Evolutionary conservation across 1,284 basidiomycete genomes (phyloP).

Genomic region (Cryptococcus sp.): DNA sequence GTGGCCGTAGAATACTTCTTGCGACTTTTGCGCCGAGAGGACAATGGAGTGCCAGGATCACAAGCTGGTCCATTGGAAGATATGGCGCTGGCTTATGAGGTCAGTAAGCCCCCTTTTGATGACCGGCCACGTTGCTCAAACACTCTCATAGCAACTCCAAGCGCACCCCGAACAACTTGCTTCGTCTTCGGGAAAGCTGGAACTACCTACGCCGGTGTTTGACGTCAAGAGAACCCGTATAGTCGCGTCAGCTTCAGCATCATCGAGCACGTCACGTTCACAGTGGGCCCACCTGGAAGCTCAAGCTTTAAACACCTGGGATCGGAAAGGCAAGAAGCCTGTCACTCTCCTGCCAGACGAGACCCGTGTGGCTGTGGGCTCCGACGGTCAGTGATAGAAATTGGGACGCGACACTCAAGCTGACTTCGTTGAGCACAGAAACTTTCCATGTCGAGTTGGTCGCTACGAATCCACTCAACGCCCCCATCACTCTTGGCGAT

Average conservation of each 20-base stretch:
- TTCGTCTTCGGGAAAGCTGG: constrained; percentile 28
- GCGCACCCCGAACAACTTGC: constrained; percentile 38
- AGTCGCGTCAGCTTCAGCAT: constrained; percentile 22
- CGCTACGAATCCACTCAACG: constrained; percentile 55
- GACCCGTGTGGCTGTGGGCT: constrained; percentile 28
- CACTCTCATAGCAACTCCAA: constrained; percentile 35
- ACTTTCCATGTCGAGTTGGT: constrained; percentile 51
- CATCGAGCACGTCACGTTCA: constrained; percentile 12
- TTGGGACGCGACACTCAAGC: not conserved
- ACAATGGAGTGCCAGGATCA: constrained; percentile 37
- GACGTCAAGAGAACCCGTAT: constrained; percentile 38
- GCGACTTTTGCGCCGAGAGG: constrained; percentile 45
- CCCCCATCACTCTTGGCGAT: constrained; percentile 37
- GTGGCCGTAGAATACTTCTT: constrained; percentile 56
- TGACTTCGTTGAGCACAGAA: constrained; percentile 28
- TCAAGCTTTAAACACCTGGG: constrained; percentile 37
- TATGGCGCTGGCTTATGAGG: constrained; percentile 56
- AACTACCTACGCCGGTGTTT: constrained; percentile 45
- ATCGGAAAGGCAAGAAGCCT: constrained; percentile 47
- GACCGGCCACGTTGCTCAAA: no score
- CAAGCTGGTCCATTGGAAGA: constrained; percentile 55
- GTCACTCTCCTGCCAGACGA: constrained; percentile 33
- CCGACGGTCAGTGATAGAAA: constrained; percentile 37
- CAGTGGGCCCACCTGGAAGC: constrained; percentile 35
- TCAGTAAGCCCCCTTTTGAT: constrained; percentile 9